Conservation (phyloP, 371 early-diverging fungal genomes). For the Batkoa obscura region DNA sequence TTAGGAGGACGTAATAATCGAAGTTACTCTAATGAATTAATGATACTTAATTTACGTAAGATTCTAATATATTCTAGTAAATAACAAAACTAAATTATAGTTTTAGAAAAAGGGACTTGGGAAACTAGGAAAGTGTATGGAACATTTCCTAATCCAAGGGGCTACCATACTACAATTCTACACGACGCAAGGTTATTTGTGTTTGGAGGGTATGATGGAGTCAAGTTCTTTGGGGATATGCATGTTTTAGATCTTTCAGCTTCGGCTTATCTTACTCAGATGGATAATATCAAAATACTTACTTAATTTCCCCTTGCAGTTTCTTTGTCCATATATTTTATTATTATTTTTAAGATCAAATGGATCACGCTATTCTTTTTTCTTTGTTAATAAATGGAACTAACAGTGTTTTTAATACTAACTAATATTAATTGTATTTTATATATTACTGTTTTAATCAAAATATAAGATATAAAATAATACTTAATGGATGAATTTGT, state of each 20-base stretch:
- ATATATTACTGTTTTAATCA: no score
- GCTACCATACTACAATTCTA: conserved; percentile 63
- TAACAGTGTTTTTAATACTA: no score
- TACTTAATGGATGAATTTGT: no score
- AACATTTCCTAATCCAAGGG: conserved; percentile 38
- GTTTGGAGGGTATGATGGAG: conserved; percentile 74
- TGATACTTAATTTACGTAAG: conserved; percentile 60
- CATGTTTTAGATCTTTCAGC: conserved; percentile 59
- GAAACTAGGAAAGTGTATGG: conserved; percentile 55
- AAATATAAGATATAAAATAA: no score
- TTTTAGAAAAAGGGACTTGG: conserved; percentile 35
- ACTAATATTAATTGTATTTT: no score
- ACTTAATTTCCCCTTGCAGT: no score
- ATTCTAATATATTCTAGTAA: neutral
- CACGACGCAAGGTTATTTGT: conserved; percentile 63
- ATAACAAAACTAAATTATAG: conserved; percentile 7
- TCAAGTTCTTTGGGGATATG: conserved; percentile 58
- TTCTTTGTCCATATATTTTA: no score
- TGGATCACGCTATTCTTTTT: no score
- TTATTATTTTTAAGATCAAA: no score
- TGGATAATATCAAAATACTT: conserved; percentile 38
- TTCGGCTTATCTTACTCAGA: conserved; percentile 51
- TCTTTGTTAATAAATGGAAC: no score
- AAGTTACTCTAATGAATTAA: conserved; percentile 53
- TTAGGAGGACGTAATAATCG: conserved; percentile 76